A percentile compares a stretch with the other conserved stretches of the same genome.
phyloP scores from a whole-genome alignment of 306 rosid species.

The Cucurbita maxima region DNA sequence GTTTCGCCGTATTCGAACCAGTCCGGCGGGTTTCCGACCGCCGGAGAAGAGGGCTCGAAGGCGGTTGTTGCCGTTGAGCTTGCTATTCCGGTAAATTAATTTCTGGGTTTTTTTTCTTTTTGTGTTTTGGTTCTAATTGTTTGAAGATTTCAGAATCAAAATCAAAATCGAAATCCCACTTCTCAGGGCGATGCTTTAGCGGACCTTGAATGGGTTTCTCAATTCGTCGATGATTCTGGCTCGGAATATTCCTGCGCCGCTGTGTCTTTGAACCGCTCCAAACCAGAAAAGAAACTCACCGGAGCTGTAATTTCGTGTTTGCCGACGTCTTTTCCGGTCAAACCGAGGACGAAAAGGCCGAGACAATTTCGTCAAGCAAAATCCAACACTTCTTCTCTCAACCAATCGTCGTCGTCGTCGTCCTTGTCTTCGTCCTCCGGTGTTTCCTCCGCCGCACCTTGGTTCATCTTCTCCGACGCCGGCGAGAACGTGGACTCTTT shows the following conservation, averaged over 20 bases:
- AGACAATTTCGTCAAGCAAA: constrained; percentile 17
- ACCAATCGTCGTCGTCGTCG: constrained; percentile 29
- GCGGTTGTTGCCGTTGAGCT: constrained; percentile 40
- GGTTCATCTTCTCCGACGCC: constrained; percentile 12
- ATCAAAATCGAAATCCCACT: background rate
- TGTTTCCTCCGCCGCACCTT: constrained; percentile 17
- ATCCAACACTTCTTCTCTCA: constrained; percentile 11
- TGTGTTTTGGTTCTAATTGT: background rate
- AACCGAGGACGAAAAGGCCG: constrained; percentile 32
- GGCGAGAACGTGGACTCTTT: constrained; percentile 3
- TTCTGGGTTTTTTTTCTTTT: background rate
- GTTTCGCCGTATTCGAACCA: constrained; percentile 28
- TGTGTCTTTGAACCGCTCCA: constrained; percentile 14
- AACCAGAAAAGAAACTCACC: constrained; percentile 23
- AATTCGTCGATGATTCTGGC: constrained; percentile 66
- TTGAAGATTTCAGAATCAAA: background rate
- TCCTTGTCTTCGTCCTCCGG: constrained; percentile 29
- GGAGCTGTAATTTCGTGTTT: constrained; percentile 17
- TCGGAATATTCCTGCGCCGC: constrained; percentile 36
- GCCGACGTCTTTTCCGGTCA: constrained; percentile 30
- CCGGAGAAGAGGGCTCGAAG: constrained; percentile 22
- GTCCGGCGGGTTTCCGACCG: constrained; percentile 11
- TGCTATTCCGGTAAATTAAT: constrained; percentile 53
- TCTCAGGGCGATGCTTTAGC: constrained; percentile 66
- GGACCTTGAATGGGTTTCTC: constrained; percentile 87